Evolutionary conservation across 176 grass and related monocot genomes (phyloP), one percentile per base, ranked within the genome.

Genomic region (Cocos nucifera): DNA sequence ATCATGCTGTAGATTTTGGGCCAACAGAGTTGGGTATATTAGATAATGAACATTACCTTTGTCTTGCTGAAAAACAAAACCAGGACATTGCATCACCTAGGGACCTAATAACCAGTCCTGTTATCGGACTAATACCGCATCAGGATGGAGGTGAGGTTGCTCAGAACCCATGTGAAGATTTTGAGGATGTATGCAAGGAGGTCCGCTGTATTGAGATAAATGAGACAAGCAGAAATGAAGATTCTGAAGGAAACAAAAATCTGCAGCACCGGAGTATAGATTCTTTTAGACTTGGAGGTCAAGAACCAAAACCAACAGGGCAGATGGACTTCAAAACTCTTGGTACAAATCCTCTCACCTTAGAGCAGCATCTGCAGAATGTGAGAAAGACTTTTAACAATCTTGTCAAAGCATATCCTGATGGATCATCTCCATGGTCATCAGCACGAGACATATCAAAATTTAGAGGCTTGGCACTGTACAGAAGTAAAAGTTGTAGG

Each of bases 301-400:
- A 53, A 59, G 10, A 64, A 73, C 53, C 58, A 71, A 73, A 78
- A 75, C 48, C 39, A 32, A 27, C 54, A 20, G 27, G 19, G 69
- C 64, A 68, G 58, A 24, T 69, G 73, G 72, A 58, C 72, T 63
- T 74, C 24, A 27, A 62, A 65, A 28, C 58, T 7, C 19, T 49
- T 14, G 62, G 63, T 53, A 54, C 24, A 57, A 71, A 80, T 70
- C 19, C 79, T 51, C 35, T 92, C 66, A 92, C 84, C 59, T 70
- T 98, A 50, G 93, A 92, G 69, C 84, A 92, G 50, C 93, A 98
- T 75, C 82, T 98, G 39, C 83, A 92, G 60, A 92, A 85, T 75
- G 81, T 88, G 25, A 88, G 51, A 57, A 98, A 85, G 59, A 80
- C 77, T 59, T 70, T 90, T 66, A 62, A 63, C 57, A 78, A 53